phyloP scores from a whole-genome alignment of 441 rosid genomes.

The Populus trichocarpa region DNA sequence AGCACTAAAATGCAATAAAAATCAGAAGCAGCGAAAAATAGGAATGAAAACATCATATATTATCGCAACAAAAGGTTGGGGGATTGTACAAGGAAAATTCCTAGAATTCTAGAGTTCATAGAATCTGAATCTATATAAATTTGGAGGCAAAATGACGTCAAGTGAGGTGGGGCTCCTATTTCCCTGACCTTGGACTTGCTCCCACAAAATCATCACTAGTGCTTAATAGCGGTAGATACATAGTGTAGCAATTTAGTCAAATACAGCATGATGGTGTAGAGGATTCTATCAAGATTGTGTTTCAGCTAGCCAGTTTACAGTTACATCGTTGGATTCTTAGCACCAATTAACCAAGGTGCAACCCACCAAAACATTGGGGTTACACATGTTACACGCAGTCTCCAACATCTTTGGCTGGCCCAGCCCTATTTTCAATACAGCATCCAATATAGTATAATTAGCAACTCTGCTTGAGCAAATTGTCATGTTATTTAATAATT shows the following conservation, averaged over 20 bases:
- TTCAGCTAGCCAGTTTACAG: background rate
- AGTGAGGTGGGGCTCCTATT: constrained; percentile 18
- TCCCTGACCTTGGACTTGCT: constrained; percentile 4
- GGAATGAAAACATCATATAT: background rate
- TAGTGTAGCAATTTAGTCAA: background rate
- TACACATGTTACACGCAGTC: background rate
- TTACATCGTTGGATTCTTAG: background rate
- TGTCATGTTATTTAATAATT: background rate
- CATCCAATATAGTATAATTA: background rate
- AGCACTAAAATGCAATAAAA: background rate
- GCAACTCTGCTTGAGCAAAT: background rate
- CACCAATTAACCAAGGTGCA: background rate
- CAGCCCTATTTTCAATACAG: background rate
- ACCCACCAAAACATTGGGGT: constrained; percentile 9
- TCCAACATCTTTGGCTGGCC: background rate
- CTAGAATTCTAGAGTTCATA: background rate
- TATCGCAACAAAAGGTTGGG: background rate
- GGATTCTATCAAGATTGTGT: constrained; percentile 17
- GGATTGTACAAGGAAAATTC: background rate
- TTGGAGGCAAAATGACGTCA: constrained; percentile 8
- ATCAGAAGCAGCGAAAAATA: background rate
- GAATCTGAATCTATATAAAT: constrained; percentile 2
- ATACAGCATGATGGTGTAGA: background rate
- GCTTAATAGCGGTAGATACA: background rate
- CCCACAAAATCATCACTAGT: constrained; percentile 8